These are phyloP conservation scores for Xylariales sp. DNA, from an alignment of 2,329 filamentous ascomycete species.

Conservation along the genomic window DNA sequence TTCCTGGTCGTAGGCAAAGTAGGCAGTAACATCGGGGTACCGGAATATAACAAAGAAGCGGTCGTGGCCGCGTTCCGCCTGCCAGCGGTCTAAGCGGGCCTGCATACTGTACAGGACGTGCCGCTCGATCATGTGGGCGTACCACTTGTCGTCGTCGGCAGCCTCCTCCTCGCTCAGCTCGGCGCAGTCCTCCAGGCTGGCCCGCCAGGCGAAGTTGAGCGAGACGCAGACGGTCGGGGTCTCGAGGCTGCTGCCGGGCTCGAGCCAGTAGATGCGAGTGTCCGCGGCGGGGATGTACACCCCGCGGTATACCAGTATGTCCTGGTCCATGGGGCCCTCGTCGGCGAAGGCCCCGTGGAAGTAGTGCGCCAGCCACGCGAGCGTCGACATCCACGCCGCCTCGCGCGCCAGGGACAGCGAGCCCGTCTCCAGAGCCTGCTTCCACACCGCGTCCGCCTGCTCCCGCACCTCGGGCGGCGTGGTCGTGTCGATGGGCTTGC, in stretches of 20 bases:
- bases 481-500: background rate
- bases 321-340: background rate
- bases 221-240: background rate
- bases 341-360: slow-evolving; percentile 3
- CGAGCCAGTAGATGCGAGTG: slow-evolving; percentile 2
- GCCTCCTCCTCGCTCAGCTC: background rate
- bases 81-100: background rate
- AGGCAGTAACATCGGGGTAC: background rate
- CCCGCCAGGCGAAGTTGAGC: background rate
- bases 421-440: background rate
- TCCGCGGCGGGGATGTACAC: background rate
- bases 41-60: background rate
- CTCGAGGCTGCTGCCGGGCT: background rate
- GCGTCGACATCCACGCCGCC: background rate
- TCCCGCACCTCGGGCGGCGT: background rate
- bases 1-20: background rate
- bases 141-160: background rate
- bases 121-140: background rate
- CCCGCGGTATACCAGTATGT: background rate
- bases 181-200: background rate
- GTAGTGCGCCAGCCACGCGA: background rate
- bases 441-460: background rate
- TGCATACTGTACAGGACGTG: background rate
- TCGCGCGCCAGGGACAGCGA: background rate
- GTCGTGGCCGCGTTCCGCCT: background rate